Evolutionary conservation across 139 green algal genomes (phyloP).

Genomic region (Astrephomene gubernaculifera): DNA sequence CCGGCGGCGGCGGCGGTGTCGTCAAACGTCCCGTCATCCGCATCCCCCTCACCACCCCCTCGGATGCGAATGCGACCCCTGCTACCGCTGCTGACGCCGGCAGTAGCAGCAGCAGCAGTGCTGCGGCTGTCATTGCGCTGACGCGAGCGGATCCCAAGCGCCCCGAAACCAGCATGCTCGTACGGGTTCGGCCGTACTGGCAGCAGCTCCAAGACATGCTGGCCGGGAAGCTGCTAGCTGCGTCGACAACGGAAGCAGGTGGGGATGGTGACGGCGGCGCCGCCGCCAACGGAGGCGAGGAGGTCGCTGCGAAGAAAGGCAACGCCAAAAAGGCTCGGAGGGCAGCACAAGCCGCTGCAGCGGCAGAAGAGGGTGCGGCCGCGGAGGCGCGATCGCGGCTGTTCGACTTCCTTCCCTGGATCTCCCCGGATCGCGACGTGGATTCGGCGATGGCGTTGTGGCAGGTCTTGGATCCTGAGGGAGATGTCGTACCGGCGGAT

Average conservation of each 20-base stretch:
- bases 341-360: neutral
- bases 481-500: neutral
- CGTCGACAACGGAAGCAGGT: too few species aligned
- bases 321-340: neutral
- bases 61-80: neutral
- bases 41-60: neutral
- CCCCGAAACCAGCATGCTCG: slow-evolving; percentile 25
- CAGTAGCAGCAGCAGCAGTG: too few species aligned
- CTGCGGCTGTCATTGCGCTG: neutral
- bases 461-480: slow-evolving; percentile 11
- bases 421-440: neutral
- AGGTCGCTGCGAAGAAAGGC: neutral
- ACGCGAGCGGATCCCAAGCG: neutral
- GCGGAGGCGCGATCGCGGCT: neutral
- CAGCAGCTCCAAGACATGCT: neutral
- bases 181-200: slow-evolving; percentile 11
- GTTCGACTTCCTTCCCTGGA: slow-evolving; percentile 16
- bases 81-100: neutral
- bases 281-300: neutral
- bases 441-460: slow-evolving; percentile 5
- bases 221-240: neutral
- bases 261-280: neutral
- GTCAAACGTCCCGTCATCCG: neutral
- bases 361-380: neutral
- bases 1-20: neutral